A percentile compares a stretch with the other conserved stretches of the same genome.
Conservation (phyloP, 441 rosid genomes). For the Erodium moschatum region DNA sequence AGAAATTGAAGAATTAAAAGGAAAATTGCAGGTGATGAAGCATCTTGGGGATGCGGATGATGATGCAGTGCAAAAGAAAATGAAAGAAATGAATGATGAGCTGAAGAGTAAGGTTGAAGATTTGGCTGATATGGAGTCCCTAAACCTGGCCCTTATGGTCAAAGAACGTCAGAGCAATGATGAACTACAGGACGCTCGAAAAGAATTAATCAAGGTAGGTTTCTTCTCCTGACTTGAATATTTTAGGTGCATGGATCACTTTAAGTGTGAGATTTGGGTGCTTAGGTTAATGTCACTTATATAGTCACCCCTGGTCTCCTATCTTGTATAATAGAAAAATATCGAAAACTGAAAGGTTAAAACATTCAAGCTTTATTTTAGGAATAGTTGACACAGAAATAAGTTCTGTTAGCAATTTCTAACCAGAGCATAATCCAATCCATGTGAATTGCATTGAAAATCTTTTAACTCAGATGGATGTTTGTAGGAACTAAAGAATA, state of each 20-base stretch:
- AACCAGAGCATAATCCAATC: not conserved
- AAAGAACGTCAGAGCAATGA: constrained; percentile 84
- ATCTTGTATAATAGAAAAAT: not conserved
- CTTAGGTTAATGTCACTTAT: not conserved
- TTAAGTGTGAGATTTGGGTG: not conserved
- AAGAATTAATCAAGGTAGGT: constrained; percentile 46
- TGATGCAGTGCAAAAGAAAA: constrained; percentile 48
- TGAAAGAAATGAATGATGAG: constrained; percentile 63
- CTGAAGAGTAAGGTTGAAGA: constrained; percentile 46
- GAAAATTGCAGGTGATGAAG: constrained; percentile 71
- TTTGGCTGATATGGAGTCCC: constrained; percentile 31
- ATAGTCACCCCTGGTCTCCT: not conserved
- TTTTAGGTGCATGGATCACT: not conserved
- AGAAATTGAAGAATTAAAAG: constrained; percentile 80
- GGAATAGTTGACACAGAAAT: not conserved
- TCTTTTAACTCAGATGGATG: not conserved
- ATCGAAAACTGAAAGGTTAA: not conserved
- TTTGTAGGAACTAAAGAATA: not conserved
- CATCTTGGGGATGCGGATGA: constrained; percentile 78
- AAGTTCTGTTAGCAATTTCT: not conserved
- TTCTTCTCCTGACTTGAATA: not conserved
- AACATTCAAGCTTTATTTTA: not conserved
- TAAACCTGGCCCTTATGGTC: constrained; percentile 37
- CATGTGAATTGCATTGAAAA: not conserved
- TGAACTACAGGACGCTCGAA: constrained; percentile 65